Conservation (phyloP, 31 red algal genomes). For the Porphyra umbilicalis region DNA sequence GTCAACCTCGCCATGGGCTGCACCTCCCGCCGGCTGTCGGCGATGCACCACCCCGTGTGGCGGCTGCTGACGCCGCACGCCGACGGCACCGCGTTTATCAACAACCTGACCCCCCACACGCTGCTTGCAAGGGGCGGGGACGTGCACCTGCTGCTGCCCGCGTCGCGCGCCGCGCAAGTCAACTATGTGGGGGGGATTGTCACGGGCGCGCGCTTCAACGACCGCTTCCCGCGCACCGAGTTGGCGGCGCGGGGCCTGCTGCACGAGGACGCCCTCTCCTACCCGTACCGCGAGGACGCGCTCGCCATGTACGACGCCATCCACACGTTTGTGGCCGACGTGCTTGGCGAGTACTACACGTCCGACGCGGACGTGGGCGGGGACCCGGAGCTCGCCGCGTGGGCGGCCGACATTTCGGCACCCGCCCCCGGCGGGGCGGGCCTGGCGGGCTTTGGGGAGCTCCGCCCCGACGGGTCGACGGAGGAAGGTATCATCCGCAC, state of each 20-base stretch:
- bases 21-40: slow-evolving; percentile 18
- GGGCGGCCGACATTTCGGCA: slow-evolving; percentile 19
- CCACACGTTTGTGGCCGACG: slow-evolving; percentile 8
- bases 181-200: slow-evolving; percentile 4
- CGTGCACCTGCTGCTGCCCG: slow-evolving; percentile 18
- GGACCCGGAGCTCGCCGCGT: slow-evolving; percentile 13
- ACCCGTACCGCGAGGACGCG: slow-evolving; percentile 35
- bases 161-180: slow-evolving; percentile 1
- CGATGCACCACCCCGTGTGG: slow-evolving; percentile 15
- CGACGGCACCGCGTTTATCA: slow-evolving; percentile 33
- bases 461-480: background rate
- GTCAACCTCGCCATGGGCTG: slow-evolving; percentile 18
- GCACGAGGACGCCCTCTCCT: background rate
- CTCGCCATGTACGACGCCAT: slow-evolving; percentile 17
- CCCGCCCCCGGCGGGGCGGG: background rate
- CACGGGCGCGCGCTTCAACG: slow-evolving; percentile 9
- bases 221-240: slow-evolving; percentile 6
- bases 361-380: slow-evolving; percentile 8
- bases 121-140: slow-evolving; percentile 19
- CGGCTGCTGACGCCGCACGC: slow-evolving; percentile 23
- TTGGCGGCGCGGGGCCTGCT: slow-evolving; percentile 7
- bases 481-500: slow-evolving; percentile 5
- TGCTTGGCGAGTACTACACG: slow-evolving; percentile 19
- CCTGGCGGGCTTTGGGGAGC: slow-evolving; percentile 22
- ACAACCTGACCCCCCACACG: slow-evolving; percentile 12